Evolutionary conservation across 768 basidiomycete genomes (phyloP), one percentile per base, ranked within the genome.

Genomic region (Candolleomyces eurysporus): DNA sequence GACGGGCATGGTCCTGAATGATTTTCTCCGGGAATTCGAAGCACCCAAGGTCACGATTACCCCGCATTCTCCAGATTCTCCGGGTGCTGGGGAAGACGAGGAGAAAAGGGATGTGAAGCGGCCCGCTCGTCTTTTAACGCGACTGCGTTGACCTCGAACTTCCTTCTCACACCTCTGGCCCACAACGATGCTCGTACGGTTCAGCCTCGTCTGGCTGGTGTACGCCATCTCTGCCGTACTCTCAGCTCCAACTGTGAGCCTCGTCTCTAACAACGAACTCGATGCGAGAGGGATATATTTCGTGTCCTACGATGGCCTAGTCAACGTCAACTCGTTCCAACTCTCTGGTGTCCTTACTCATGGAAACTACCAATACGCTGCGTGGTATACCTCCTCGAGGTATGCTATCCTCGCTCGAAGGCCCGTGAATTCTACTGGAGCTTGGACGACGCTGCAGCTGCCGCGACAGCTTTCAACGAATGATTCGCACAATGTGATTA

Each of bases 251-350:
- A 69, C 63, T 4, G 78, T 80, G 30, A 75, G 76, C n/a, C 64
- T 78, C 30, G 66, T 75, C 30, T 71, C 73, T 9, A 78, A 78
- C 61, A 73, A 71, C 13, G 66, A 71, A 30, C 72, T 80, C 14
- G 80, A 82, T 58, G 21, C 73, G 0, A 72, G 73, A 43, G 78
- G 79, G 10, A 70, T 80, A 46, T 82, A 76, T 66, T 81, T 80
- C 61, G 66, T 80, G 49, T 79, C 78, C 1, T 82, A 73, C 57
- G 80, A 82, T 59, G 79, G 79, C 10, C 73, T 82, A 45, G 78
- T 82, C 46, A 80, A 80, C 60, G 76, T 79, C 64, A 76, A 82
- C 68, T 78, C 77, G 5, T 82, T 82, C 72, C 79, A 80, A 55
- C 70, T 77, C 13, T 78, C 76, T 14, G 78, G 68, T 5, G 76